Percentiles rank a stretch among this genome's conserved stretches.
phyloP scores from a whole-genome alignment of 2,329 filamentous ascomycete species.

The Clonostachys chloroleuca region DNA sequence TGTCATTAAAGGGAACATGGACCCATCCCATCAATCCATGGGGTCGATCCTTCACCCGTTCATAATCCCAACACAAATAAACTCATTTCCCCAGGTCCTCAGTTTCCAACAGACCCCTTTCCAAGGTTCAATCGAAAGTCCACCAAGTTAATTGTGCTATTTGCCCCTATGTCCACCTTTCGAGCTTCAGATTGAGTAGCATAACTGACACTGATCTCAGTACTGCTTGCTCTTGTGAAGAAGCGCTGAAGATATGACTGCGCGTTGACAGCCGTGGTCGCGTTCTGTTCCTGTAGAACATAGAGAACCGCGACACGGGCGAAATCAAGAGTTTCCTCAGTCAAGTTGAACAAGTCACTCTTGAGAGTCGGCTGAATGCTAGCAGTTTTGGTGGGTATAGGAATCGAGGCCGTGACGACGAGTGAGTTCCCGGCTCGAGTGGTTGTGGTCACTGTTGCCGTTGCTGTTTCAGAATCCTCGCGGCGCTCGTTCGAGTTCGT shows the following conservation, averaged over 20 bases:
- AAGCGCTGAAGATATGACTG: slow-evolving; percentile 51
- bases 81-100: neutral
- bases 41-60: no score
- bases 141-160: slow-evolving; percentile 46
- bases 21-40: no score
- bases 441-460: neutral
- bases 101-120: slow-evolving; percentile 15
- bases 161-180: slow-evolving; percentile 34
- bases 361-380: neutral
- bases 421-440: neutral
- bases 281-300: slow-evolving; percentile 50
- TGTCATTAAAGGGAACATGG: no score
- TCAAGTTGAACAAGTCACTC: slow-evolving; percentile 34
- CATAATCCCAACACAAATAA: no score
- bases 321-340: slow-evolving; percentile 58
- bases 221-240: slow-evolving; percentile 35
- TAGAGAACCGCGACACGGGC: slow-evolving; percentile 58
- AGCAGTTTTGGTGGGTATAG: neutral
- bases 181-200: slow-evolving; percentile 30
- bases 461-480: neutral
- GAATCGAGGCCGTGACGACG: neutral
- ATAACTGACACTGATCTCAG: slow-evolving; percentile 16
- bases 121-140: slow-evolving; percentile 35
- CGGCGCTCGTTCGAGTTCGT: neutral
- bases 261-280: slow-evolving; percentile 46